phyloP scores from a whole-genome alignment of 768 basidiomycete genomes.

The Hebeloma cylindrosporum region DNA sequence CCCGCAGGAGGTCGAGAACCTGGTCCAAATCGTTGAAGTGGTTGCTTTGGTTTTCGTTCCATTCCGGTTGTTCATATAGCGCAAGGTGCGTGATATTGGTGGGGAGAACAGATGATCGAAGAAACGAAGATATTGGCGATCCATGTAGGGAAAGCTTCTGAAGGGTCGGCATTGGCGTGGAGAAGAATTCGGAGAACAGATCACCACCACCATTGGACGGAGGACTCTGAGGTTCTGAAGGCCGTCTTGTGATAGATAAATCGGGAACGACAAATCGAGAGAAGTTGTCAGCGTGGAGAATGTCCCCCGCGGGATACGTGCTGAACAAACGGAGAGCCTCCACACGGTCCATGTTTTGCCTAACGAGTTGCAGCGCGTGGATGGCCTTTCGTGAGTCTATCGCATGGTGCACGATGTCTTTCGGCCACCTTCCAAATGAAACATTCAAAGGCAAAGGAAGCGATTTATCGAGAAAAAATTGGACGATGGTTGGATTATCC shows the following conservation, averaged over 20 bases:
- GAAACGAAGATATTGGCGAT: background rate
- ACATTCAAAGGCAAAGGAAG: background rate
- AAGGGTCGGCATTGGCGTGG: background rate
- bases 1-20: constrained; percentile 1
- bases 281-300: background rate
- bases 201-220: background rate
- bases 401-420: background rate
- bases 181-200: background rate
- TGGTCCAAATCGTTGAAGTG: background rate
- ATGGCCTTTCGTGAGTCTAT: background rate
- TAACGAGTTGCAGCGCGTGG: background rate
- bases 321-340: background rate
- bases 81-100: constrained; percentile 2
- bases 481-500: background rate
- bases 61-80: constrained; percentile 1
- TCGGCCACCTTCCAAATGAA: background rate
- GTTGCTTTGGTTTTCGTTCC: background rate
- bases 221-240: background rate
- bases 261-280: background rate
- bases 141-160: background rate
- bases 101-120: background rate
- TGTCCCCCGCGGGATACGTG: background rate
- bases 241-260: background rate
- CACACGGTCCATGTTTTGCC: background rate
- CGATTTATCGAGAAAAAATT: background rate